Percentiles rank a stretch among this genome's conserved stretches.
Conservation (phyloP, 768 basidiomycete genomes). For the Serendipita indica region DNA sequence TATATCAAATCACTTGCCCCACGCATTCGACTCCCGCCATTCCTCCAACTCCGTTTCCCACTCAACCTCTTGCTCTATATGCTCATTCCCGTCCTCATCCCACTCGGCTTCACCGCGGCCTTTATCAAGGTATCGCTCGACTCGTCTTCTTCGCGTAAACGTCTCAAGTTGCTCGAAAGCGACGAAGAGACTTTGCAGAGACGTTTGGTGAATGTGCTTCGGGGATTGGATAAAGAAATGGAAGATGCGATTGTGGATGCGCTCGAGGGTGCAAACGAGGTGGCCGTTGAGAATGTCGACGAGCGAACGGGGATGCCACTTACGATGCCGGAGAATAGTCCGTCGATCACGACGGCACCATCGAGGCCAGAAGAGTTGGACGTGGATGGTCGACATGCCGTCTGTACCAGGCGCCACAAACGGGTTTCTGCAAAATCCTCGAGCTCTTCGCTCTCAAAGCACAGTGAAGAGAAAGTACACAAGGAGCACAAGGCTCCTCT, state of each 20-base stretch:
- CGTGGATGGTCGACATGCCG: background rate
- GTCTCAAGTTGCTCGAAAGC: conserved; percentile 50
- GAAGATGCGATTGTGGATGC: conserved; percentile 46
- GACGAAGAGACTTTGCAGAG: conserved; percentile 21
- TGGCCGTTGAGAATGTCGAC: conserved; percentile 12
- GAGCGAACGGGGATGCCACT: conserved; percentile 7
- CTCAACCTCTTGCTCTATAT: conserved; percentile 52
- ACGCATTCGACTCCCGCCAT: conserved; percentile 40
- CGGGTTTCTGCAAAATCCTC: background rate
- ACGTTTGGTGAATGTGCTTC: conserved; percentile 7
- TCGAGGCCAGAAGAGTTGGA: background rate
- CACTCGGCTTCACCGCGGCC: conserved; percentile 38
- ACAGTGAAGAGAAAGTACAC: background rate
- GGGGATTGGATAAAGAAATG: conserved; percentile 22
- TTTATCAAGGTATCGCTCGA: conserved; percentile 43
- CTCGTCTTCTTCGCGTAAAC: conserved; percentile 42
- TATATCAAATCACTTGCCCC: conserved; percentile 34
- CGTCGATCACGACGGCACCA: background rate
- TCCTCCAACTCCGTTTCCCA: conserved; percentile 46
- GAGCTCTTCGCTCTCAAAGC: background rate
- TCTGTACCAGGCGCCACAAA: too few species aligned
- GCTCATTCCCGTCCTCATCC: conserved; percentile 50
- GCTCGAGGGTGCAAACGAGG: conserved; percentile 27
- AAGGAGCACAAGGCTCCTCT: conserved; percentile 7
- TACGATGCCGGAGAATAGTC: background rate